Evolutionary conservation across 495 filamentous ascomycete species (phyloP).

Genomic region (Lepraria neglecta): DNA sequence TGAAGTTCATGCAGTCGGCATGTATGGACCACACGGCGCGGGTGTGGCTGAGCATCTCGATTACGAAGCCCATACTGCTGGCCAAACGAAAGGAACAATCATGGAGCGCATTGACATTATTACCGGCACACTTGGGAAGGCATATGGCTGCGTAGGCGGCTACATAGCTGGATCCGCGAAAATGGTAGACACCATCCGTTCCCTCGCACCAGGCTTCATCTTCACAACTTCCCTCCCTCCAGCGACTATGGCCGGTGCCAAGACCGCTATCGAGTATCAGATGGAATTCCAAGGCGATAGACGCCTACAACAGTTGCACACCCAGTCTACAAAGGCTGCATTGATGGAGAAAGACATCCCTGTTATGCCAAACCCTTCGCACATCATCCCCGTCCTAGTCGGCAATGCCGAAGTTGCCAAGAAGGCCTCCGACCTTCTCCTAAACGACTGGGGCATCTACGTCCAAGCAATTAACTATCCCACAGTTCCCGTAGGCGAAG

Average conservation of each 20-base stretch:
- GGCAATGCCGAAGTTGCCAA: conserved; percentile 93
- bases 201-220: conserved; percentile 94
- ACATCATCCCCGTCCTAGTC: conserved; percentile 91
- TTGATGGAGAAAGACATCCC: conserved; percentile 75
- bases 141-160: conserved; percentile 94
- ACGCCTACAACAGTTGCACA: conserved; percentile 89
- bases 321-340: conserved; percentile 78
- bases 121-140: conserved; percentile 93
- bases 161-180: conserved; percentile 89
- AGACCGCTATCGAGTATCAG: conserved; percentile 89
- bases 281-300: conserved; percentile 73
- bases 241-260: conserved; percentile 92
- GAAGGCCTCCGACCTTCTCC: conserved; percentile 77
- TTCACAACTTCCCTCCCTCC: conserved; percentile 96
- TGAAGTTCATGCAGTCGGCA: conserved; percentile 97
- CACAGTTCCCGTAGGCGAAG: conserved; percentile 91
- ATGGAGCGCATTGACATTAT: conserved; percentile 97
- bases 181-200: conserved; percentile 92
- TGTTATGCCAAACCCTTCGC: conserved; percentile 96
- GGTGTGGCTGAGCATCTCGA: conserved; percentile 97
- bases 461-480: conserved; percentile 99
- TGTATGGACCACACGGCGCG: conserved; percentile 95
- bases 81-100: conserved; percentile 69
- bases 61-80: conserved; percentile 58
- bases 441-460: conserved; percentile 86